Evolutionary conservation across 345 rosid genomes (phyloP), one percentile per base, ranked within the genome.

Genomic region (Corchorus capsularis): DNA sequence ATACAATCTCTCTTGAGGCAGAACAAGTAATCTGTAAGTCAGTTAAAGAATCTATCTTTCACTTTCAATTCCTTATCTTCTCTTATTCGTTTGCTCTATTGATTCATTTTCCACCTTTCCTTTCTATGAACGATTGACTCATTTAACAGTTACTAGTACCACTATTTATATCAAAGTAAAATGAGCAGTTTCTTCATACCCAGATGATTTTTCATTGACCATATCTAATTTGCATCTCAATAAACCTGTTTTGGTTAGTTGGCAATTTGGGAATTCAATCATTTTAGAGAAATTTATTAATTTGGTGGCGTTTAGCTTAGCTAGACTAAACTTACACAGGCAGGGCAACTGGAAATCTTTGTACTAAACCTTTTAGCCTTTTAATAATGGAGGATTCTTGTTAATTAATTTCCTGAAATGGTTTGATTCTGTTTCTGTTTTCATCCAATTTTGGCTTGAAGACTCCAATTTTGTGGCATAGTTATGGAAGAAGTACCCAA

Each of bases 401-500:
- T 8, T 0, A 61, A 61, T 2, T 6, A 6, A 61, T 17, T 62
- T 41, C 57, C n/a, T 55, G n/a, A 45, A 52, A 54, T 56, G 56
- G 39, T 19, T 39, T 55, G 52, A 43, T 56, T 56, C 17, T 37
- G 67, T 57, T 63, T 39, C 64, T 55, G 34, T 55, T 55, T n/a
- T 52, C 14, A 59, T 41, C 59, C 52, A 72, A 65, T 71, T 46
- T 63, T 62, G 75, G 65, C 47, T 76, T 65, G 69, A 20, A 60
- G 45, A 45, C 35, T 61, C 47, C 0, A 20, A 54, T 54, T 75
- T 14, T 10, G 74, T 67, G 55, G 66, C 45, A 3, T n/a, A 45
- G 35, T 59, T 71, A 92, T 89, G 93, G 94, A 87, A 61, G 94
- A 87, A 61, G 77, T 74, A 80, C 75, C 71, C 64, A 73, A 32